phyloP scores from a whole-genome alignment of 306 rosid genomes.

The Ceratonia siliqua region DNA sequence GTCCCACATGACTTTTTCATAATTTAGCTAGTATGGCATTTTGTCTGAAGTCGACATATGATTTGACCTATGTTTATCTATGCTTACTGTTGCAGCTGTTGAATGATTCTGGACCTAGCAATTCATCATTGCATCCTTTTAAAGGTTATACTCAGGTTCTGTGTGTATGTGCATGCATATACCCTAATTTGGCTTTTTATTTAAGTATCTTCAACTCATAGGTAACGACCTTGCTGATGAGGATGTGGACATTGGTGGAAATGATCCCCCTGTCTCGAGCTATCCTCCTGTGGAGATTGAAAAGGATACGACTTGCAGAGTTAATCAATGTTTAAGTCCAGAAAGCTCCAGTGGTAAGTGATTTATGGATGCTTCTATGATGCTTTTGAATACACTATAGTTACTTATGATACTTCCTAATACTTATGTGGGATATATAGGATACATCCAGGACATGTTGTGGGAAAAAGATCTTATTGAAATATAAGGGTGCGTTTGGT shows the following conservation, averaged over 20 bases:
- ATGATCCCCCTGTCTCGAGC: conserved; percentile 63
- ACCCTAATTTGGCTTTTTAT: not conserved
- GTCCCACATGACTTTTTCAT: conserved; percentile 8
- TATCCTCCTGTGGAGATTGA: conserved; percentile 58
- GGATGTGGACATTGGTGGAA: conserved; percentile 65
- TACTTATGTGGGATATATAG: not conserved
- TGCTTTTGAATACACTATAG: conserved; percentile 4
- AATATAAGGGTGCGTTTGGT: too few species aligned
- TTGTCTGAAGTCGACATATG: conserved; percentile 5
- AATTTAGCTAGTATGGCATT: conserved; percentile 14
- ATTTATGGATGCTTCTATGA: conserved; percentile 23
- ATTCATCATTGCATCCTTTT: conserved; percentile 71
- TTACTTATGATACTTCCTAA: not conserved
- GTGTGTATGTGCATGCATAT: conserved; percentile 9
- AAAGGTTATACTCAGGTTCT: conserved; percentile 47
- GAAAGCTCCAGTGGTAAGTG: conserved; percentile 50
- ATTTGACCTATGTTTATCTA: not conserved
- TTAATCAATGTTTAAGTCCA: conserved; percentile 37
- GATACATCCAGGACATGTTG: conserved; percentile 5
- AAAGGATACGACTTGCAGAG: conserved; percentile 40
- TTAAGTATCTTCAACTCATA: conserved; percentile 35
- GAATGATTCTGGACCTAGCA: conserved; percentile 68
- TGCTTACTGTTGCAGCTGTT: conserved; percentile 38
- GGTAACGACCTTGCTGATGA: conserved; percentile 61
- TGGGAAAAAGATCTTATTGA: not conserved